Percentiles rank a stretch among this genome's conserved stretches.
Conservation (phyloP, 176 grass and related monocot genomes). For the Rhynchospora pubera region DNA sequence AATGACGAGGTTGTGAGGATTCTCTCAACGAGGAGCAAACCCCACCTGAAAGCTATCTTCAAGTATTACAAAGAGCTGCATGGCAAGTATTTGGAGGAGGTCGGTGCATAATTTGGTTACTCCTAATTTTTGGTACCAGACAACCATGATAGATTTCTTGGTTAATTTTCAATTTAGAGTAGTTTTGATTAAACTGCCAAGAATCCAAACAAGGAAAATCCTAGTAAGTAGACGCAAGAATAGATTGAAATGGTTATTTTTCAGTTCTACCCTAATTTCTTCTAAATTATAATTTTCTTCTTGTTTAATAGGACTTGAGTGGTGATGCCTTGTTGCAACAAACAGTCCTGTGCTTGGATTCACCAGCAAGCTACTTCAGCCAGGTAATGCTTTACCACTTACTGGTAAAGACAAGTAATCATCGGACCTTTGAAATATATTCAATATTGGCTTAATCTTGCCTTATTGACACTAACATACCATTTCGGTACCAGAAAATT, state of each 20-base stretch:
- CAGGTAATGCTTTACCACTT: constrained; percentile 23
- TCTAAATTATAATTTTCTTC: neutral
- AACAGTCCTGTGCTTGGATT: constrained; percentile 56
- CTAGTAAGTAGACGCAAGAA: neutral
- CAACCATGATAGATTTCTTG: neutral
- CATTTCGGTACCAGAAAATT: neutral
- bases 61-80: constrained; percentile 60
- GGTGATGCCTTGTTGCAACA: constrained; percentile 33
- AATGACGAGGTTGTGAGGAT: constrained; percentile 60
- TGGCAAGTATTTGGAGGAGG: constrained; percentile 44
- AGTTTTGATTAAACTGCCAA: neutral
- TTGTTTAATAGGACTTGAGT: constrained; percentile 27
- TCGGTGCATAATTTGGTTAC: neutral
- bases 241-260: neutral
- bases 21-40: constrained; percentile 79
- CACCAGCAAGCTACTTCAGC: constrained; percentile 71
- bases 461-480: neutral
- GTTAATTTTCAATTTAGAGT: neutral
- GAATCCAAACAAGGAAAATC: neutral
- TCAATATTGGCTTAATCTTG: neutral
- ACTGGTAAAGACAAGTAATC: neutral
- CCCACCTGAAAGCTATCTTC: constrained; percentile 55
- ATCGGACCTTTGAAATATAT: neutral
- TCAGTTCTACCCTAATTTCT: neutral
- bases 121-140: neutral